Conservation (phyloP, 352 stramenopile species). For the Pythium dissimile region DNA sequence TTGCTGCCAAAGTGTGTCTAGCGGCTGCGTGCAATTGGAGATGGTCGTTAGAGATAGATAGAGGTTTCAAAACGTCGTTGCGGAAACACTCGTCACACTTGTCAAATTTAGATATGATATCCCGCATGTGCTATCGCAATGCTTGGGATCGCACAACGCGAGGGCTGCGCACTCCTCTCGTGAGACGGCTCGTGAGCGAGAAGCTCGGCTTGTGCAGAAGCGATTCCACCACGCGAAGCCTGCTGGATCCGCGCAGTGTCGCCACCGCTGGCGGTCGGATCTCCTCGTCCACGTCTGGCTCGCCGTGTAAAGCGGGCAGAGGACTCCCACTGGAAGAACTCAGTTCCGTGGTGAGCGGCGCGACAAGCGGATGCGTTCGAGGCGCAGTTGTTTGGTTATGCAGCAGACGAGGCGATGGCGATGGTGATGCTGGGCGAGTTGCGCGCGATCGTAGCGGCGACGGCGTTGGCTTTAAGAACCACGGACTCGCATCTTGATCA, state of each 20-base stretch:
- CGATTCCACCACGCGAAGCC: slow-evolving; percentile 7
- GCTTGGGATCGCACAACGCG: neutral
- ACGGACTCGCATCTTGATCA: neutral
- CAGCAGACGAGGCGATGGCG: slow-evolving; percentile 3
- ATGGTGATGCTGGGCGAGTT: neutral
- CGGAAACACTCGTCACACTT: neutral
- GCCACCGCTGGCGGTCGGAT: neutral
- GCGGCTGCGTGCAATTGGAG: neutral
- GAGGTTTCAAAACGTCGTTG: slow-evolving; percentile 32
- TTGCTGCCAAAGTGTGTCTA: neutral
- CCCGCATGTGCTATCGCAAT: neutral
- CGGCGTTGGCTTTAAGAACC: neutral
- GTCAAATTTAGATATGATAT: slow-evolving; percentile 15
- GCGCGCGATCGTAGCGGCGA: neutral
- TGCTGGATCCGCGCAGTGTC: slow-evolving; percentile 1
- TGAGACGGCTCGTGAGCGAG: slow-evolving; percentile 10
- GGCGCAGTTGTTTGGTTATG: neutral
- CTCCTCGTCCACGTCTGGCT: slow-evolving; percentile 5
- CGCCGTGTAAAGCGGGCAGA: slow-evolving; percentile 8
- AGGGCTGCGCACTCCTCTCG: neutral
- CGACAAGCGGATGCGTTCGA: neutral
- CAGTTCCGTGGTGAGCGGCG: too few relatives aligned
- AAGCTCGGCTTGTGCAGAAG: slow-evolving; percentile 21
- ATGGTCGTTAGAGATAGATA: neutral
- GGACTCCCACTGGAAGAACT: slow-evolving; percentile 11